A percentile compares a stretch with the other conserved stretches of the same genome.
Evolutionary conservation across 805 yeast species (phyloP).

Genomic region (Wickerhamomyces xylosicus): DNA sequence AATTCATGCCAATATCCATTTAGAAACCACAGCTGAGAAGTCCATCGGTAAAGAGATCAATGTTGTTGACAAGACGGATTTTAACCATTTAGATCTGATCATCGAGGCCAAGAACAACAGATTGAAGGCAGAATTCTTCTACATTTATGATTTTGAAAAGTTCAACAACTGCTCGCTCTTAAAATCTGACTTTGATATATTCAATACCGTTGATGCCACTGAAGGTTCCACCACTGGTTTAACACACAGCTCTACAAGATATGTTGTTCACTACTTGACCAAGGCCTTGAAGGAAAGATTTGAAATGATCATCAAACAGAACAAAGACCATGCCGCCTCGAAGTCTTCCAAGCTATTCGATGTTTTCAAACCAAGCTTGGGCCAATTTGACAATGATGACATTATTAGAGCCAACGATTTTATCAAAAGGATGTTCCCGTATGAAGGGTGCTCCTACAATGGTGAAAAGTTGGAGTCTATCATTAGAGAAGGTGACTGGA

Average conservation of each 20-base stretch:
- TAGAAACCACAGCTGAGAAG: slow-evolving; percentile 18
- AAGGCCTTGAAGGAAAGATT: slow-evolving; percentile 20
- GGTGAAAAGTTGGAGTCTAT: slow-evolving; percentile 20
- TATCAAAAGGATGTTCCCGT: slow-evolving; percentile 24
- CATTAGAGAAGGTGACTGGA: slow-evolving; percentile 16
- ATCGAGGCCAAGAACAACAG: slow-evolving; percentile 20
- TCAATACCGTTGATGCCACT: slow-evolving; percentile 1
- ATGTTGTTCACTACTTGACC: slow-evolving; percentile 24
- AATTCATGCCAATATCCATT: slow-evolving; percentile 4
- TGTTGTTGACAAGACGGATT: slow-evolving; percentile 14
- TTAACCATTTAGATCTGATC: slow-evolving; percentile 18
- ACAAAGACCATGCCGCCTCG: slow-evolving; percentile 6
- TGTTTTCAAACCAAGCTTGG: slow-evolving; percentile 25
- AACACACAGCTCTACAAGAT: slow-evolving; percentile 23
- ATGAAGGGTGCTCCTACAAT: slow-evolving; percentile 25
- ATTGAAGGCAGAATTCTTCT: slow-evolving; percentile 20
- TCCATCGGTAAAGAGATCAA: slow-evolving; percentile 18
- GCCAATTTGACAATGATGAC: slow-evolving; percentile 23
- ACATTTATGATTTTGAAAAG: slow-evolving; percentile 22
- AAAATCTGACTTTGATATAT: slow-evolving; percentile 16
- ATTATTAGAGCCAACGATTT: slow-evolving; percentile 18
- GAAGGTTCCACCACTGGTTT: slow-evolving; percentile 10
- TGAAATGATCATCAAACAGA: slow-evolving; percentile 4
- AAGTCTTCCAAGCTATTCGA: slow-evolving; percentile 17
- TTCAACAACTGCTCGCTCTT: slow-evolving; percentile 20